Evolutionary conservation across 2,329 filamentous ascomycete genomes (phyloP).

Genomic region (Trichophyton equinum): DNA sequence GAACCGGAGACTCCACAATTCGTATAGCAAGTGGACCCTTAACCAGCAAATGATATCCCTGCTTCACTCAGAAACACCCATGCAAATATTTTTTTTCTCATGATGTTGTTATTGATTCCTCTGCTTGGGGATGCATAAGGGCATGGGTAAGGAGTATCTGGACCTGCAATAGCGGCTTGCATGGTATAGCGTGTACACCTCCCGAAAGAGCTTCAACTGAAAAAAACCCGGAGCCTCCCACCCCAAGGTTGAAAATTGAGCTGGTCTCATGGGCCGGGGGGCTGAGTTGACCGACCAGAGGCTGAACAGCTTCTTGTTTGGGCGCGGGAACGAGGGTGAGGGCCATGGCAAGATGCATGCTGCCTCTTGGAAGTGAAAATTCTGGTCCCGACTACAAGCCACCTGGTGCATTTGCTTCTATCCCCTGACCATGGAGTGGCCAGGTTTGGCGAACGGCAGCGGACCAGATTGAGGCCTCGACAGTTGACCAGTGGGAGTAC

Average conservation of each 20-base stretch:
- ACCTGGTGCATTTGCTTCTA: not conserved
- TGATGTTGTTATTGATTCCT: not conserved
- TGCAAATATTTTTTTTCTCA: not conserved
- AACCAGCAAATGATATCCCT: not conserved
- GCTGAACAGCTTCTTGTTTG: not conserved
- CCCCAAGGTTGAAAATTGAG: not conserved
- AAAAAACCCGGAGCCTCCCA: not conserved
- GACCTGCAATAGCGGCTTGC: not conserved
- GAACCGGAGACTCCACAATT: not conserved
- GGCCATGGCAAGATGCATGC: not conserved
- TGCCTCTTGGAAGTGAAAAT: not conserved
- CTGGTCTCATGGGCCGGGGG: not conserved
- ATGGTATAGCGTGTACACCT: not conserved
- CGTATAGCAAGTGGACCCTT: not conserved
- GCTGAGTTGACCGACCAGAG: not conserved
- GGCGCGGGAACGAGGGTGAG: not conserved
- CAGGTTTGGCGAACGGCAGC: not conserved
- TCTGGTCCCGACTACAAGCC: not conserved
- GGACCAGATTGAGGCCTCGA: not conserved
- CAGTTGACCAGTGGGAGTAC: not conserved
- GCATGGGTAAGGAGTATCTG: not conserved
- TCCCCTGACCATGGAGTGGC: not conserved
- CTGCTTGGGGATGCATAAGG: not conserved
- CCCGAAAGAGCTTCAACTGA: not conserved
- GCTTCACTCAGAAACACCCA: not conserved